These are phyloP conservation scores for Dothideomycetidae sp. DNA, from an alignment of 2,329 filamentous ascomycete species.

Conservation along the genomic window DNA sequence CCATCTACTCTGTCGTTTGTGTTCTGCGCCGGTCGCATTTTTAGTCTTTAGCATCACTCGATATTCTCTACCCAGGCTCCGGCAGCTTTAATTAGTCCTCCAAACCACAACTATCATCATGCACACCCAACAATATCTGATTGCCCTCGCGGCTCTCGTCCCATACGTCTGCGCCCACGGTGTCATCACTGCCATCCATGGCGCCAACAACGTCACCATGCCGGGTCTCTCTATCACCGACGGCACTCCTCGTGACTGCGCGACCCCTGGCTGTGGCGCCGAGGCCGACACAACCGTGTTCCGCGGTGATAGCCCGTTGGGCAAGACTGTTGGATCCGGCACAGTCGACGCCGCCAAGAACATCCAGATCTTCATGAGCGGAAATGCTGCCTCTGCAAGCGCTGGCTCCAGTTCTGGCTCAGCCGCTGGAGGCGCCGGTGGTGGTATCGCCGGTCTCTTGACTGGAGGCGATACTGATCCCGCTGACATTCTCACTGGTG, in stretches of 20 bases:
- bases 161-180: constrained; percentile 40
- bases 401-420: constrained; percentile 15
- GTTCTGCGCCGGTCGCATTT: background rate
- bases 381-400: constrained; percentile 16
- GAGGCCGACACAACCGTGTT: constrained; percentile 59
- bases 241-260: constrained; percentile 54
- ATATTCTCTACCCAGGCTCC: too few species aligned
- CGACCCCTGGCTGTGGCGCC: constrained; percentile 46
- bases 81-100: too few species aligned
- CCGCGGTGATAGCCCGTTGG: constrained; percentile 44
- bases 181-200: constrained; percentile 41
- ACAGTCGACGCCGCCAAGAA: constrained; percentile 43
- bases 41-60: too few species aligned
- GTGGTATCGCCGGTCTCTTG: constrained; percentile 22
- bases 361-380: constrained; percentile 45
- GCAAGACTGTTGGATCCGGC: constrained; percentile 47
- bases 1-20: background rate
- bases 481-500: constrained; percentile 15
- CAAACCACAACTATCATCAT: background rate
- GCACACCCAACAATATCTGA: background rate
- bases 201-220: constrained; percentile 49
- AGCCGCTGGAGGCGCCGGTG: constrained; percentile 22
- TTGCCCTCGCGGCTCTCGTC: background rate
- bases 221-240: constrained; percentile 48
- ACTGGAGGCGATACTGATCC: constrained; percentile 20